Percentiles rank a stretch among this genome's conserved stretches.
Evolutionary conservation across 495 filamentous ascomycete species (phyloP).

Genomic region (Neurospora sp.): DNA sequence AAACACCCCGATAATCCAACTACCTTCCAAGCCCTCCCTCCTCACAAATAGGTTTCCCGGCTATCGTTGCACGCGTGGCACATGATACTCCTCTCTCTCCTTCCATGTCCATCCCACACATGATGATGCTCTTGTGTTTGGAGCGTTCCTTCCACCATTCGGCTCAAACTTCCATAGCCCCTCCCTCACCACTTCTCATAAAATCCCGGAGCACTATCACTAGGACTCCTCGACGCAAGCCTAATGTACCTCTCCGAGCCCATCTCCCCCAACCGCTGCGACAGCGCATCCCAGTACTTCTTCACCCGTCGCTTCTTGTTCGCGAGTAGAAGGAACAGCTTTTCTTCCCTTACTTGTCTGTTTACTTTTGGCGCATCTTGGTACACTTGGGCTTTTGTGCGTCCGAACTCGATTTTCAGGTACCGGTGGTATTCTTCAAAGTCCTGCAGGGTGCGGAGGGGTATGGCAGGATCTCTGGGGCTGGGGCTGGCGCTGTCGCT

Average conservation of each 20-base stretch:
- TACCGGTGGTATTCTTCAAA: neutral
- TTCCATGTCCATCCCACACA: neutral
- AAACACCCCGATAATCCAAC: neutral
- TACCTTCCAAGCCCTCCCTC: neutral
- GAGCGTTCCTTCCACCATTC: neutral
- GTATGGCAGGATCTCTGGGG: neutral
- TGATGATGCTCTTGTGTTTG: neutral
- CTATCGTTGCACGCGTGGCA: neutral
- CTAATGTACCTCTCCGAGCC: neutral
- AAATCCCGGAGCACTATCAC: neutral
- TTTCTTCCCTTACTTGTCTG: neutral
- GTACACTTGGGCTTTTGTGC: neutral
- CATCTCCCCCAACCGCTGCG: neutral
- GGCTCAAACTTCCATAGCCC: neutral
- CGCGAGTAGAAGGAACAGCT: neutral
- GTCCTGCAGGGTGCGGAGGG: neutral
- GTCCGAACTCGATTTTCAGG: neutral
- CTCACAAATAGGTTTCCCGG: neutral
- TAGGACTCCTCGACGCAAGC: neutral
- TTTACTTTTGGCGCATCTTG: neutral
- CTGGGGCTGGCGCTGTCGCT: neutral
- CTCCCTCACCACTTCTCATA: neutral
- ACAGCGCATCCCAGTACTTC: neutral
- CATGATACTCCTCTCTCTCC: neutral
- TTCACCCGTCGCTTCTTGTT: neutral